Percentiles rank a stretch among this genome's conserved stretches.
Conservation (phyloP, 176 grass and related monocot genomes). For the Carex kokanica region DNA sequence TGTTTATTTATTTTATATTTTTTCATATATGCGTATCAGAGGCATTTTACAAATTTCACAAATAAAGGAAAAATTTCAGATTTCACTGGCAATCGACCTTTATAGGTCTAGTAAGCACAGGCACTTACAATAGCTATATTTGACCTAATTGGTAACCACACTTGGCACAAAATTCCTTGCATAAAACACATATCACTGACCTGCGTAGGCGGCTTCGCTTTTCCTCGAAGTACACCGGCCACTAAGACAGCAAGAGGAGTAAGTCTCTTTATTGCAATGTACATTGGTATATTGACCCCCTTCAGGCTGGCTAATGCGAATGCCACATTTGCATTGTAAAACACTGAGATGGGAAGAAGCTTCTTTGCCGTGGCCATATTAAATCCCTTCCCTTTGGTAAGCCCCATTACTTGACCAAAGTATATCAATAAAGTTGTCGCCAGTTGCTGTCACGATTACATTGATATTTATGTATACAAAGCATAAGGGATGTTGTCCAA, state of each 20-base stretch:
- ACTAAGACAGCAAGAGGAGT: conserved; percentile 92
- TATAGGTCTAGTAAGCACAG: not conserved
- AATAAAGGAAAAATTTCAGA: not conserved
- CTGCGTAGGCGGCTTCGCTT: conserved; percentile 71
- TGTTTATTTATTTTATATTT: not conserved
- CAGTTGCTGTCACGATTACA: conserved; percentile 64
- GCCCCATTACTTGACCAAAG: conserved; percentile 53
- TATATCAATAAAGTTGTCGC: conserved; percentile 74
- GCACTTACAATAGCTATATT: not conserved
- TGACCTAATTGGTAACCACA: not conserved
- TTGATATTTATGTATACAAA: not conserved
- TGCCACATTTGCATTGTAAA: conserved; percentile 98
- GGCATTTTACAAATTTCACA: not conserved
- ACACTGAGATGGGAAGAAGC: conserved; percentile 77
- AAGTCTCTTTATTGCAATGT: conserved; percentile 96
- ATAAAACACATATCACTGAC: conserved; percentile 24
- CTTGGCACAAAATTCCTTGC: not conserved
- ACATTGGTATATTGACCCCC: conserved; percentile 98
- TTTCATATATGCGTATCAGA: not conserved
- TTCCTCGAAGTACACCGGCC: conserved; percentile 51
- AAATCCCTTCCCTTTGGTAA: conserved; percentile 74
- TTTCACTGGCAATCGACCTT: not conserved
- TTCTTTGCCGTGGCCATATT: conserved; percentile 67
- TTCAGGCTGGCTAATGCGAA: conserved; percentile 95
- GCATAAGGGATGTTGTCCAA: not conserved